Conservation (phyloP, 805 yeast species). For the Kodamaea restingae region DNA sequence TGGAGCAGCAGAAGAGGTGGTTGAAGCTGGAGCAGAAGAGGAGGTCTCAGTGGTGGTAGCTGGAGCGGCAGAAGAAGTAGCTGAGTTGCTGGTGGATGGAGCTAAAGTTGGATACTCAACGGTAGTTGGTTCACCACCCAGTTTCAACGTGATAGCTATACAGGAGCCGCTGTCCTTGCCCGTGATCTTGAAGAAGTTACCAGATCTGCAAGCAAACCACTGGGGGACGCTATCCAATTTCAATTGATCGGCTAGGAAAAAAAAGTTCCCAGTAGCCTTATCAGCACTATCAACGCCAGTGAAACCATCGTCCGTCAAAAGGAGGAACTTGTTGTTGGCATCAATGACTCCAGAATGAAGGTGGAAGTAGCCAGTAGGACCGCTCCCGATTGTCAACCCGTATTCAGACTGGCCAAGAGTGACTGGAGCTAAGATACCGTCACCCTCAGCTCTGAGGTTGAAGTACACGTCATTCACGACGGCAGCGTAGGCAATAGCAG, state of each 20-base stretch:
- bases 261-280: constrained; percentile 24
- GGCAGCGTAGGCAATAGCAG: constrained; percentile 23
- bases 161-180: constrained; percentile 12
- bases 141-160: constrained; percentile 17
- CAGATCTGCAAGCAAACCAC: constrained; percentile 27
- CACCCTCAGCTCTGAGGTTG: constrained; percentile 26
- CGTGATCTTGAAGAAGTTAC: constrained; percentile 13
- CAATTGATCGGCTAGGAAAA: constrained; percentile 23
- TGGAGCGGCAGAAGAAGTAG: too few species aligned
- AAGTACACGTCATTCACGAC: constrained; percentile 31
- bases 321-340: constrained; percentile 18
- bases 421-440: constrained; percentile 18
- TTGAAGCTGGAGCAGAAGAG: too few species aligned
- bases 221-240: constrained; percentile 18
- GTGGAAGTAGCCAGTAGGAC: constrained; percentile 16
- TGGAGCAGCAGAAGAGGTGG: too few species aligned
- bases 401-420: constrained; percentile 9
- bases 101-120: too few species aligned
- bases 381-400: constrained; percentile 10
- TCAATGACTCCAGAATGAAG: constrained; percentile 28
- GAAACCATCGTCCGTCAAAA: constrained; percentile 15
- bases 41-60: too few species aligned
- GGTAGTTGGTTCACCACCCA: too few species aligned
- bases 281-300: constrained; percentile 10
- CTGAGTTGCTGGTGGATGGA: too few species aligned